phyloP scores from a whole-genome alignment of 2,329 filamentous ascomycete genomes.

The Cryphonectria japonica region DNA sequence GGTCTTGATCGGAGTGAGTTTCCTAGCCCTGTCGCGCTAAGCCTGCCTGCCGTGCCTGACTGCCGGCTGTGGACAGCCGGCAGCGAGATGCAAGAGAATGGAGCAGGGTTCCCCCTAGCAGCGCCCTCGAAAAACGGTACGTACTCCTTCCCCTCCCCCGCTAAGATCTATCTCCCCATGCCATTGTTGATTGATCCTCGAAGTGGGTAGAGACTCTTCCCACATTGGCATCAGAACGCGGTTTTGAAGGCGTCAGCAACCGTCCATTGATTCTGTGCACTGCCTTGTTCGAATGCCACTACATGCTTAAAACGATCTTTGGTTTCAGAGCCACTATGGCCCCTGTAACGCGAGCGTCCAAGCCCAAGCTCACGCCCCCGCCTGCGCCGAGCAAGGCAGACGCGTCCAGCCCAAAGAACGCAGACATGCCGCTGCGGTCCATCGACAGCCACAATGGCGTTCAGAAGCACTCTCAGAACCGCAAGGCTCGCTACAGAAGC shows the following conservation, averaged over 20 bases:
- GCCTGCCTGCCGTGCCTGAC: not conserved
- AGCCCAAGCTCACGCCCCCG: conserved; percentile 9
- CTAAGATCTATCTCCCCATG: not conserved
- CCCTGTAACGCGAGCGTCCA: conserved; percentile 14
- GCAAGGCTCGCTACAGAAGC: conserved; percentile 12
- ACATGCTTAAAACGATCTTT: not conserved
- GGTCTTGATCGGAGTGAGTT: conserved; percentile 16
- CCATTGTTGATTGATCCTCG: not conserved
- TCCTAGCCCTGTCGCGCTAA: conserved; percentile 6
- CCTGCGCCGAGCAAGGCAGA: conserved; percentile 3
- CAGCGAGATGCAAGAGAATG: not conserved
- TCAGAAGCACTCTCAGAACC: not conserved
- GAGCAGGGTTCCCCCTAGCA: not conserved
- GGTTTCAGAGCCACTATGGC: conserved; percentile 10
- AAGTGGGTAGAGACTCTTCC: not conserved
- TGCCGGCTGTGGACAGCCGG: conserved; percentile 1
- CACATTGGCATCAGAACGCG: not conserved
- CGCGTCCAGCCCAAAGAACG: not conserved
- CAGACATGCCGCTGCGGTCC: conserved; percentile 3
- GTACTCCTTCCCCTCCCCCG: not conserved
- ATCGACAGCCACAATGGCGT: conserved; percentile 1
- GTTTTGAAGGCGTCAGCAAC: not conserved
- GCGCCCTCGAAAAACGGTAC: not conserved
- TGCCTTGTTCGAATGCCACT: not conserved
- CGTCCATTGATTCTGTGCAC: not conserved